Evolutionary conservation across 2,329 filamentous ascomycete species (phyloP), one percentile per base, ranked within the genome.

Genomic region (Colletotrichum echinochloae): DNA sequence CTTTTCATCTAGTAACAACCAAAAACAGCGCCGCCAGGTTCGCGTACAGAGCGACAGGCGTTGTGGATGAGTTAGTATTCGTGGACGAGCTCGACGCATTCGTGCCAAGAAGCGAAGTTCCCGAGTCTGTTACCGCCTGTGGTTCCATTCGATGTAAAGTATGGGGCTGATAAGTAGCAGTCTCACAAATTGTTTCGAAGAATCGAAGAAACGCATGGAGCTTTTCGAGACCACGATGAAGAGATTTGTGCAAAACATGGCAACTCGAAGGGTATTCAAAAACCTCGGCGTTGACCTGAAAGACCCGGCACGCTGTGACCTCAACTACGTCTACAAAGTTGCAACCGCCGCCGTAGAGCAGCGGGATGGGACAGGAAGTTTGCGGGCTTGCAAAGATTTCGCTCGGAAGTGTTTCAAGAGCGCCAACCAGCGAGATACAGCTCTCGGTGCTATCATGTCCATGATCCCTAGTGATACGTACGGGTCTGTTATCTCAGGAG

Each of bases 401-500:
- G 55, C 55, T 9, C 52, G 62, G 11, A 65, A 33, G 20, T 65
- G 62, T 33, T 8, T 51, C 0, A 48, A 41, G 41, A 65, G 54
- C 26, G 62, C 55, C 7, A 26, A 48, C 39, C 59, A 18, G 12
- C 39, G 20, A 37, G 55, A 65, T n/a, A 59, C 62, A 9, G 30
- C 46, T 49, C 54, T 65, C 1, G 55, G 55, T 30, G 62, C 52
- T 5, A 49, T 65, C n/a, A 33, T 60, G 62, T 48, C 41, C 2
- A 65, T 65, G 39, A 39, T 65, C 18, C 62, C 62, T 1, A 37
- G 28, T 20, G 62, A 59, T 39, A 20, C 49, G 23, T 65, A 65
- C 30, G 62, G 62, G 8, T 65, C 62, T 20, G 52, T 65, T 8
- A 49, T 65, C 9, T 65, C 62, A 2, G 62, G 62, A 9, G 62